Conservation (phyloP, 2,329 filamentous ascomycete species). For the Atkinsonella texensis region DNA sequence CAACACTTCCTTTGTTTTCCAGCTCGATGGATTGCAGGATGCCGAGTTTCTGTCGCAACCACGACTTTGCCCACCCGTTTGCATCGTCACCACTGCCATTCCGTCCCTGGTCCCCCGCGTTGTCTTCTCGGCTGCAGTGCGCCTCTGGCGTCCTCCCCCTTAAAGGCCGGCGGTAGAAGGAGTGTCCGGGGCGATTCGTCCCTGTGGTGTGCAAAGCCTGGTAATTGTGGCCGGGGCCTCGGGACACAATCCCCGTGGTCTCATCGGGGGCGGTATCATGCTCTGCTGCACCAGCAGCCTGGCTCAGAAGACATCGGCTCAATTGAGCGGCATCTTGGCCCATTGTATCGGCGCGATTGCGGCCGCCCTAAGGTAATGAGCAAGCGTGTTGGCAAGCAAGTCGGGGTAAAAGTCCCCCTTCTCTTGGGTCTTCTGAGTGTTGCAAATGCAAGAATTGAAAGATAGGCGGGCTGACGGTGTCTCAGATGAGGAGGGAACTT, state of each 20-base stretch:
- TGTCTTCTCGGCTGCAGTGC: not conserved
- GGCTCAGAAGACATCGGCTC: constrained; percentile 2
- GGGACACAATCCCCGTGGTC: constrained; percentile 27
- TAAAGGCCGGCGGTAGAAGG: constrained; percentile 8
- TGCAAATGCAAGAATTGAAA: not conserved
- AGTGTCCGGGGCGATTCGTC: constrained; percentile 4
- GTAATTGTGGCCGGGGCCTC: constrained; percentile 26
- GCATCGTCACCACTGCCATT: constrained; percentile 6
- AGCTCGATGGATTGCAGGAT: constrained; percentile 55
- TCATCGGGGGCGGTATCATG: constrained; percentile 24
- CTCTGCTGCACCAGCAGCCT: not conserved
- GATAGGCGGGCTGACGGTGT: not conserved
- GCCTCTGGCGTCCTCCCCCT: constrained; percentile 9
- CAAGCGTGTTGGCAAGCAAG: not conserved
- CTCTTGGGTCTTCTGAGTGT: not conserved
- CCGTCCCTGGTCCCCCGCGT: not conserved
- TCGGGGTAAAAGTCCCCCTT: not conserved
- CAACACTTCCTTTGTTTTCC: constrained; percentile 78
- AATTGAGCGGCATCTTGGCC: constrained; percentile 13
- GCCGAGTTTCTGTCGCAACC: constrained; percentile 39
- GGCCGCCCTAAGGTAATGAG: constrained; percentile 22
- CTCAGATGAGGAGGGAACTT: not conserved
- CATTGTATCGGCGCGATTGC: constrained; percentile 31
- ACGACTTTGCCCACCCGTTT: constrained; percentile 19
- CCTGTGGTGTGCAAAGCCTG: constrained; percentile 22